Conservation (phyloP, 768 basidiomycete genomes). For the Coprinopsis marcescibilis region DNA sequence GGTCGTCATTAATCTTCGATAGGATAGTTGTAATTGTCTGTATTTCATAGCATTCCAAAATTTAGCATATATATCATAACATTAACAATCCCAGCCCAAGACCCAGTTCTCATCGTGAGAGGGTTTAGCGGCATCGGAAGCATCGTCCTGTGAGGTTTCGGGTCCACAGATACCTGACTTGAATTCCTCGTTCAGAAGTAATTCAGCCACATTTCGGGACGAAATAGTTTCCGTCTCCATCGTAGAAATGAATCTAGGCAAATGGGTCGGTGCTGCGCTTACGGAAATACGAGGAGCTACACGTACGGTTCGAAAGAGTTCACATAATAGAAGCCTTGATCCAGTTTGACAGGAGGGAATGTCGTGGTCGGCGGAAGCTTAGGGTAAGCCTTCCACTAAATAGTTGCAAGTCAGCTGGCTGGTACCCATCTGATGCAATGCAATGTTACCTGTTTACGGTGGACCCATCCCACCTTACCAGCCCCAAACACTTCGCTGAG, state of each 20-base stretch:
- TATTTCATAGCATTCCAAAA: not conserved
- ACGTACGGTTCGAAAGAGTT: conserved; percentile 88
- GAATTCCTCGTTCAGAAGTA: conserved; percentile 71
- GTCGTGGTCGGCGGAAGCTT: conserved; percentile 55
- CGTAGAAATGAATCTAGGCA: conserved; percentile 68
- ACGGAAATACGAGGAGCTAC: conserved; percentile 4
- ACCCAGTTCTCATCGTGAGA: conserved; percentile 38
- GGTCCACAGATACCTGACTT: conserved; percentile 62
- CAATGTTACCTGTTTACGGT: conserved; percentile 63
- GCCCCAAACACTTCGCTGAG: conserved; percentile 58
- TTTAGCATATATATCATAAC: conserved; percentile 2
- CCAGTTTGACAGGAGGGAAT: conserved; percentile 78
- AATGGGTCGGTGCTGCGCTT: conserved; percentile 5
- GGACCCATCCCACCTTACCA: conserved; percentile 71
- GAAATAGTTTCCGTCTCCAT: conserved; percentile 93
- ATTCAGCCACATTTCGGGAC: conserved; percentile 77
- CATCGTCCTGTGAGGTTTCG: conserved; percentile 13
- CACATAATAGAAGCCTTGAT: conserved; percentile 80
- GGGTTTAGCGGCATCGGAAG: conserved; percentile 3
- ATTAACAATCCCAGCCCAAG: conserved; percentile 74
- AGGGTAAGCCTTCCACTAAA: conserved; percentile 79
- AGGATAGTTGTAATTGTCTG: not conserved
- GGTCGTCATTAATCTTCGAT: too few species aligned
- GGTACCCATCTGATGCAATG: conserved; percentile 2
- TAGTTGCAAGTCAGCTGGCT: conserved; percentile 1